Conservation (phyloP, 1,139 yeast species). For the Chernovozyma aurita region DNA sequence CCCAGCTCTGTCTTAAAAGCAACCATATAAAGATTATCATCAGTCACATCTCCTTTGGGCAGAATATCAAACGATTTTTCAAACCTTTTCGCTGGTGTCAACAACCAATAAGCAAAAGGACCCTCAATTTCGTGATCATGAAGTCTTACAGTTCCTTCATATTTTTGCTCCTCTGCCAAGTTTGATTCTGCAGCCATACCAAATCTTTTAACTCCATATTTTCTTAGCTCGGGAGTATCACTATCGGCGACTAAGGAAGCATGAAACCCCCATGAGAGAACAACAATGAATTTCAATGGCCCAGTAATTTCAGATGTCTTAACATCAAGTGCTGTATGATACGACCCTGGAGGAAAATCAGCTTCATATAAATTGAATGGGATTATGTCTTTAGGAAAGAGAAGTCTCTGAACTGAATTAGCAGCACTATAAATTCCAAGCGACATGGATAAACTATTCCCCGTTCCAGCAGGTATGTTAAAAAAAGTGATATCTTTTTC, state of each 20-base stretch:
- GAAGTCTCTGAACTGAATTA: slow-evolving; percentile 36
- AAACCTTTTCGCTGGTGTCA: slow-evolving; percentile 58
- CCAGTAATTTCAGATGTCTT: slow-evolving; percentile 12
- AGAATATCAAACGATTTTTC: slow-evolving; percentile 72
- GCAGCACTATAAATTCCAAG: slow-evolving; percentile 39
- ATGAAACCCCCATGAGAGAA: slow-evolving; percentile 82
- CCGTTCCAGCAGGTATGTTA: slow-evolving; percentile 79
- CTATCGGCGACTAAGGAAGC: slow-evolving; percentile 80
- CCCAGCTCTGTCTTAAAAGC: slow-evolving; percentile 42
- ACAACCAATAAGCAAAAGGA: slow-evolving; percentile 62
- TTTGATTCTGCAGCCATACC: slow-evolving; percentile 61
- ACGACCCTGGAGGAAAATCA: slow-evolving; percentile 46
- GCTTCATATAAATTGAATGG: slow-evolving; percentile 56
- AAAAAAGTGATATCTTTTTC: slow-evolving; percentile 25
- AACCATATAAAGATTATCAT: slow-evolving; percentile 50
- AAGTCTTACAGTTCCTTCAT: slow-evolving; percentile 36
- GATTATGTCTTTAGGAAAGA: slow-evolving; percentile 24
- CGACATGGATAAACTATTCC: slow-evolving; percentile 74
- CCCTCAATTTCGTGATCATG: slow-evolving; percentile 18
- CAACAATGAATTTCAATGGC: slow-evolving; percentile 53
- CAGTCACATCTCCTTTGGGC: slow-evolving; percentile 56
- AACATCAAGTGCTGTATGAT: slow-evolving; percentile 20
- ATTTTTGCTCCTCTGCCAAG: slow-evolving; percentile 44
- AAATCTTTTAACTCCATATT: slow-evolving; percentile 64
- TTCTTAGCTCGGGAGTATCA: slow-evolving; percentile 63